Conservation (phyloP, 345 rosid genomes). For the Eucalyptus globulus region DNA sequence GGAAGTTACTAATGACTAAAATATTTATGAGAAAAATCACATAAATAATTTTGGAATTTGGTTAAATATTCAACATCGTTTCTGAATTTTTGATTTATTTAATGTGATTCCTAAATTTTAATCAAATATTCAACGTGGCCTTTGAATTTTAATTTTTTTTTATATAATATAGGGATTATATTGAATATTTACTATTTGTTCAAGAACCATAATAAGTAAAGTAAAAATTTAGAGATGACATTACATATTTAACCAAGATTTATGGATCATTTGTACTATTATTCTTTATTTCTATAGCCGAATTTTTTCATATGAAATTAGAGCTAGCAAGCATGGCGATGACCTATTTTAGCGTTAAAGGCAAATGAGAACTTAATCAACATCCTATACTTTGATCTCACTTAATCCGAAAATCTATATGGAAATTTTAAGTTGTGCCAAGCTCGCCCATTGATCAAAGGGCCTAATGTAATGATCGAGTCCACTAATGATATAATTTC, state of each 20-base stretch:
- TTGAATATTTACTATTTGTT: neutral
- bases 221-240: neutral
- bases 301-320: neutral
- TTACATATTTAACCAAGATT: neutral
- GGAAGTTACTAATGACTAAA: neutral
- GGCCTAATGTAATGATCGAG: neutral
- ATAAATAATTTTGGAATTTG: neutral
- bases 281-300: rapidly evolving
- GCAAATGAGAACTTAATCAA: neutral
- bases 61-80: rapidly evolving
- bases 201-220: rapidly evolving
- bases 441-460: neutral
- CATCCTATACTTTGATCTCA: neutral
- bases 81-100: neutral
- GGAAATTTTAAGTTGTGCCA: neutral
- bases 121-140: neutral
- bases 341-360: neutral
- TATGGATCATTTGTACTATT: neutral
- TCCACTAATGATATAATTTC: neutral
- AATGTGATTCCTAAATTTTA: rapidly evolving
- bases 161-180: neutral
- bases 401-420: neutral
- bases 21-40: neutral
- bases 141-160: neutral
- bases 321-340: neutral